Evolutionary conservation across 164 flowering plant genomes (phyloP), one percentile per base, ranked within the genome.

Genomic region (Magnolia changhungtana): DNA sequence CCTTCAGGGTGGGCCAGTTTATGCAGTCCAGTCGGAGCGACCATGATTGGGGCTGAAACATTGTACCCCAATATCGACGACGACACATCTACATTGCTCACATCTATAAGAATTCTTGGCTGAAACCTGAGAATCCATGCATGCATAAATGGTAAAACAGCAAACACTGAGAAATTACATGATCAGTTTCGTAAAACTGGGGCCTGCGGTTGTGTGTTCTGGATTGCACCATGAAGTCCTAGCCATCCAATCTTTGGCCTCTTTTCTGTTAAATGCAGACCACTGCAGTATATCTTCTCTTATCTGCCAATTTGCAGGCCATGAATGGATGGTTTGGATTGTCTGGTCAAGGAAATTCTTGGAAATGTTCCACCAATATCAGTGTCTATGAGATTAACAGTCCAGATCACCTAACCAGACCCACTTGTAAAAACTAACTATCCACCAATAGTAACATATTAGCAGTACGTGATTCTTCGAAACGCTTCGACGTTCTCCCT

Each of bases 1-100:
- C 98, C 97, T 85, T 94, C 87, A 75, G 86, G 91, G 67, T 92
- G 90, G 10, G 97, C 98, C 59, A 90, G 64, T 81, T 87, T 80
- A 69, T 91, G 97, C 81, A 77, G 27, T 37, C 85, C 82, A 65
- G 94, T 91, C 20, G 98, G 98, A 71, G 97, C 96, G 78, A 94
- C 75, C 88, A 94, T 81, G 67, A 94, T 90, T 1, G 97, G 97
- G 4, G 96, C 88, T 8, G 95, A 83, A 52, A 87, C 83, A 5
- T 72, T 77, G 77, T 83, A 83, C 49, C 97, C 96, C 78, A 94
- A 67, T 21, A 94, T 68, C 7, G 83, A 85, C 4, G 91, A 87
- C 69, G 96, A 89, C 80, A 89, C 29, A 78, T 91, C 82, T 72
- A 92, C 82, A 71, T 61, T 84, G 87, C 90, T 92, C 69, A 91